Base-by-base conservation (phyloP, 1,139 yeast genomes). In the Suhomyces atakaporum region DNA sequence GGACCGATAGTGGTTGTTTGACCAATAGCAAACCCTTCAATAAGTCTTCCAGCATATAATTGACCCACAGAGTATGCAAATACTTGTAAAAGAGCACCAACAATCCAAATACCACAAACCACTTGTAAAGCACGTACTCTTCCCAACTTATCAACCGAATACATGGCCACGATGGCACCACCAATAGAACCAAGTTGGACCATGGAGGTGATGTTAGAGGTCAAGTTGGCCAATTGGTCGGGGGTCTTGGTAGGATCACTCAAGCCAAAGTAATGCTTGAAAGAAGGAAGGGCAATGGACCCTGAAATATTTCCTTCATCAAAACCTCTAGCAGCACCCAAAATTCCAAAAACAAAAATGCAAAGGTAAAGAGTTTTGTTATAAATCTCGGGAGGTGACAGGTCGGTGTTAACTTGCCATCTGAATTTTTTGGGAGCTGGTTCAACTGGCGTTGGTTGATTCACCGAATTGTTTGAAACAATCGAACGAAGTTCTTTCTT, bases 171-270 rank as follows among this genome's bases (percentile, higher is more conserved):
- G 9, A 78, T 38, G 14, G 79, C 65, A 16, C 85, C 85, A 26
- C 74, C 81, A 40, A 79, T 71, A 18, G 79, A 71, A 3, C 84
- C 84, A 29, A 79, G 55, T 49, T 77, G 81, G 4, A 79, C 84
- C 83, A 79, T 79, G 6, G 82, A 65, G 2, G 78, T 73, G 47
- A 79, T 77, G 49, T 76, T 78, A 7, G 82, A 76, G 44, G 68
- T 71, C 45, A 70, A 52, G 42, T 73, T 63, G 10, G 81, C 81
- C 12, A 71, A 30, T n/a, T 63, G 50, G 31, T 56, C 46, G 2
- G 45, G 61, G 2, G 69, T 38, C 44, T 69, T 73, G 21, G 52
- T 47, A 4, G 58, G 50, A 45, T 75, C 79, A 15, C 51, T 45
- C 26, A 79, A 62, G 2, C 81, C 81, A 50, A 77, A 77, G 41